phyloP scores from a whole-genome alignment of 2,329 filamentous ascomycete species.

The Cryphonectria nitschkei region DNA sequence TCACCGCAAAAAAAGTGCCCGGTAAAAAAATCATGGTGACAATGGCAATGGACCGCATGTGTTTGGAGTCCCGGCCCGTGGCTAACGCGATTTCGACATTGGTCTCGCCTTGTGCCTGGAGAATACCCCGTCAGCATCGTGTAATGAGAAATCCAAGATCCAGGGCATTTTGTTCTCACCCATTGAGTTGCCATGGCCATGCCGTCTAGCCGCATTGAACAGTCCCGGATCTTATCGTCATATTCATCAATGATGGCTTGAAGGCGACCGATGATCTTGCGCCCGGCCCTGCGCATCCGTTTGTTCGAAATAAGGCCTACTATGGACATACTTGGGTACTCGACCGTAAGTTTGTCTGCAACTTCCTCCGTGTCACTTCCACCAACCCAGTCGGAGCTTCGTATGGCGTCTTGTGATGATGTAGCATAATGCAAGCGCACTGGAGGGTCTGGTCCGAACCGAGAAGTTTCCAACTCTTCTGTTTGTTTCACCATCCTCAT shows the following conservation, averaged over 20 bases:
- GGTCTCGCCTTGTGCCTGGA: slow-evolving; percentile 36
- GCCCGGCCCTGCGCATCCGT: slow-evolving; percentile 8
- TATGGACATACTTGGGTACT: not conserved
- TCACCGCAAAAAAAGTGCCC: slow-evolving; percentile 38
- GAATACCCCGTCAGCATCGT: not conserved
- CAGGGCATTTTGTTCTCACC: slow-evolving; percentile 32
- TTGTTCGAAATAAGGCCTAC: not conserved
- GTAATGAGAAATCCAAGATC: not conserved
- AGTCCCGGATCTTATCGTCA: slow-evolving; percentile 39
- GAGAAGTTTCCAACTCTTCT: slow-evolving; percentile 23
- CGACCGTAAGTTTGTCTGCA: not conserved
- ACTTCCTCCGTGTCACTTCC: not conserved
- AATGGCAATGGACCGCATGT: slow-evolving; percentile 38
- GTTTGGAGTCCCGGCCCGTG: slow-evolving; percentile 35
- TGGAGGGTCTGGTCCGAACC: slow-evolving; percentile 18
- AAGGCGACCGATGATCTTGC: slow-evolving; percentile 32
- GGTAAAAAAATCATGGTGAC: slow-evolving; percentile 40
- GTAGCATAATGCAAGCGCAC: slow-evolving; percentile 24
- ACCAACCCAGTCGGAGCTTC: not conserved
- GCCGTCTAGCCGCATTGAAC: slow-evolving; percentile 40
- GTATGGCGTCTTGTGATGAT: not conserved
- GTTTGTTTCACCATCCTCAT: slow-evolving; percentile 29
- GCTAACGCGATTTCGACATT: slow-evolving; percentile 38
- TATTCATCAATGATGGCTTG: slow-evolving; percentile 37
- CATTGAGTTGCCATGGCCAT: slow-evolving; percentile 43